Base-by-base conservation (phyloP, 2,329 filamentous ascomycete genomes). In the Biscogniauxia sp. region DNA sequence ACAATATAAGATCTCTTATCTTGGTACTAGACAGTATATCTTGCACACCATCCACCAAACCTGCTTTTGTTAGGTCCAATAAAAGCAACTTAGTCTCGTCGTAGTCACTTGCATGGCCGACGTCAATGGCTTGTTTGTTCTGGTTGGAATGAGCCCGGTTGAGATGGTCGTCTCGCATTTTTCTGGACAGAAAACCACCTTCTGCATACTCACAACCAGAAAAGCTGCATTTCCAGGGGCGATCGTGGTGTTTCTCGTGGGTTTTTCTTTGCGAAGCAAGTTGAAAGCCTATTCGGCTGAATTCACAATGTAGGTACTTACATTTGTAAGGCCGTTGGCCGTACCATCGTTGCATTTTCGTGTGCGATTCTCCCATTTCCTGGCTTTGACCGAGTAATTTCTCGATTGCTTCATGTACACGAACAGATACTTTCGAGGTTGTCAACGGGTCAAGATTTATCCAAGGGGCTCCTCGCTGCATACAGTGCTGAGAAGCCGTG, bases 221-320 rank as follows among this genome's bases (percentile, higher is more conserved):
- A n/a, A 65, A 54, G 23, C 45, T 32, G 55, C 69, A 72, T 55
- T 67, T 72, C 67, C 68, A 70, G n/a, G 63, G 66, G 1, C 58
- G 54, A 49, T 60, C 26, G 54, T 65, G 62, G 55, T 62, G 26
- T 28, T 41, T 58, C 54, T 59, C 26, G 56, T 65, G 58, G 32
- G 32, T 37, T 17, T 20, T 41, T 13, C 28, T 32, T 32, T 32
- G 3, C 7, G 28, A 32, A 13, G 28, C 28, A 7, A 58, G 17
- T 20, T 51, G 9, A n/a, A 65, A 65, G 11, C 59, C 61, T 2
- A 37, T n/a, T 1, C 56, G 56, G 15, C 17, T 51, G 32, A 52
- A 58, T 7, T n/a, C 11, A 19, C 60, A 62, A 20, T 54, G n/a
- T 9, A 58, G 17, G 20, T 54, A 57, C 2, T 41, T n/a, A 20